Percentiles rank a stretch among this genome's conserved stretches.
Conservation (phyloP, 2,329 filamentous ascomycete species). For the Penicillium vulpinum region DNA sequence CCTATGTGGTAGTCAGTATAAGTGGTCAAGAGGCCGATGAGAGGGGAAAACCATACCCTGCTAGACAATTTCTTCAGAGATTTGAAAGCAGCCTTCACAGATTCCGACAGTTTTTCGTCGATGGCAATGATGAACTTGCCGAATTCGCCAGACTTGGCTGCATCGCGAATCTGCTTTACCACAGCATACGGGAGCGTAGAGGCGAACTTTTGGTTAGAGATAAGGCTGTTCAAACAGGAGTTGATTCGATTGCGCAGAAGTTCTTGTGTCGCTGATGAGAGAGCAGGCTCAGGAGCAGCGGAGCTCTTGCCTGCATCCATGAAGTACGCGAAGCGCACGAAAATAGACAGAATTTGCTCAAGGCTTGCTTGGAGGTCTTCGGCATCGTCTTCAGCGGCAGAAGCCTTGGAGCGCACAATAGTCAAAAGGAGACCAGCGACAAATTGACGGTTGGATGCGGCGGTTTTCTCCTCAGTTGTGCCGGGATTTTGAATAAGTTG, state of each 20-base stretch:
- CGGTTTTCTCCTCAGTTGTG: constrained; percentile 46
- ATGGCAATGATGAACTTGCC: constrained; percentile 51
- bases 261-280: constrained; percentile 51
- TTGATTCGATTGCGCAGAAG: constrained; percentile 57
- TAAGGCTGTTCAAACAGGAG: constrained; percentile 55
- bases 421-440: constrained; percentile 56
- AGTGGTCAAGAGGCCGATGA: background rate
- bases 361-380: constrained; percentile 45
- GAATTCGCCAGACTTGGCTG: constrained; percentile 35
- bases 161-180: constrained; percentile 43
- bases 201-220: constrained; percentile 43
- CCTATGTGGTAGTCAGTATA: constrained; percentile 44
- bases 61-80: constrained; percentile 40
- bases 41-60: constrained; percentile 28
- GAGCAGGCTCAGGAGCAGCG: constrained; percentile 43
- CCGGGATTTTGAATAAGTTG: constrained; percentile 50
- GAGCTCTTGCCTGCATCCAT: constrained; percentile 35
- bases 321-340: constrained; percentile 55
- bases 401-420: constrained; percentile 46
- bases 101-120: constrained; percentile 46
- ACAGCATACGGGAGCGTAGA: constrained; percentile 42
- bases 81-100: constrained; percentile 46
- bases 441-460: constrained; percentile 49
- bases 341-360: constrained; percentile 45
- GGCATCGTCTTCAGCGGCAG: constrained; percentile 30